A percentile compares a stretch with the other conserved stretches of the same genome.
Evolutionary conservation across 2,329 filamentous ascomycete species (phyloP).

Genomic region (Blastomyces silverae): DNA sequence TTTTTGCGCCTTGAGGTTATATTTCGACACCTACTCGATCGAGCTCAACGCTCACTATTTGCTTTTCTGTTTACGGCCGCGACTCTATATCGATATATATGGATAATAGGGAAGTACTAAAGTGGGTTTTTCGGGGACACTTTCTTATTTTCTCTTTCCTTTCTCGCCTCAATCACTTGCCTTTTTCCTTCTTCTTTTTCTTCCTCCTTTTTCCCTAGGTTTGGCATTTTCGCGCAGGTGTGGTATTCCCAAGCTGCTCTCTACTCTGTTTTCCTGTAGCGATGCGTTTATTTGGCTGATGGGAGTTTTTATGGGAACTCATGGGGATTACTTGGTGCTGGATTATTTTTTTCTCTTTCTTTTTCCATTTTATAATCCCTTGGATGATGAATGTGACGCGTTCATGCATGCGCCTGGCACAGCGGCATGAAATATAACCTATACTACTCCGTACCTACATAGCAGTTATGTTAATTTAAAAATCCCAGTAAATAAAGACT

Average conservation of each 20-base stretch:
- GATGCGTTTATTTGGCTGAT: constrained; percentile 1
- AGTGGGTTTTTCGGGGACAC: background rate
- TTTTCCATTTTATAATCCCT: background rate
- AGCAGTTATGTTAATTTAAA: background rate
- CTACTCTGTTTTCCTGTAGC: background rate
- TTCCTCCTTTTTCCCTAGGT: too few species aligned
- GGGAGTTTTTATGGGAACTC: background rate
- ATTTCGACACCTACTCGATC: background rate
- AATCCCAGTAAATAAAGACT: background rate
- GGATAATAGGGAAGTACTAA: background rate
- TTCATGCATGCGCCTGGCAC: background rate
- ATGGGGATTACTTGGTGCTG: background rate
- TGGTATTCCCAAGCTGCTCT: background rate
- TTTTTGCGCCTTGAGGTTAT: background rate
- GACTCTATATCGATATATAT: background rate
- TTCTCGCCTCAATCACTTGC: background rate
- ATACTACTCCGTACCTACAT: background rate
- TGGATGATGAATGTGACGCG: background rate
- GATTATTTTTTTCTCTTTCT: background rate
- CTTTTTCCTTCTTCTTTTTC: background rate
- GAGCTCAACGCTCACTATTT: background rate
- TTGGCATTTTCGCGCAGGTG: background rate
- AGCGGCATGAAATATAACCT: background rate
- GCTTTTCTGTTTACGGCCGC: background rate
- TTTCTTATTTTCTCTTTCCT: background rate